Evolutionary conservation across 225 moss, liverwort and hornwort species (phyloP).

Genomic region (Anthoceros angustus): DNA sequence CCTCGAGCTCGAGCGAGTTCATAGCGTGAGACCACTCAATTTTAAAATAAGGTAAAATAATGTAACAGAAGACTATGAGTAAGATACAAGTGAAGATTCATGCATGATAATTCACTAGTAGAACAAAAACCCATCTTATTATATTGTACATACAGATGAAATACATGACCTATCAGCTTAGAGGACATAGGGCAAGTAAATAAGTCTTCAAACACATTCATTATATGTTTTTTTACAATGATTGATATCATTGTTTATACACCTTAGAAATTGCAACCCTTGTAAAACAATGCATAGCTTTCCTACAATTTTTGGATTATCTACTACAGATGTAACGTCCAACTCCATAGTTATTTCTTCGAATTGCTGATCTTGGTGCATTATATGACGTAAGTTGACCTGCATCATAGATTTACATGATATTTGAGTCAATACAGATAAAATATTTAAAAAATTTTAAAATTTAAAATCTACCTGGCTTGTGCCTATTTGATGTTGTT

Average conservation of each 20-base stretch:
- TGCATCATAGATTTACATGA: not conserved
- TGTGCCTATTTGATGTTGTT: not conserved
- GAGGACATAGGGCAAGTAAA: no score
- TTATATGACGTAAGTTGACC: not conserved
- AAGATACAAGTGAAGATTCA: no score
- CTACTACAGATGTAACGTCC: not conserved
- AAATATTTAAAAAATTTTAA: no score
- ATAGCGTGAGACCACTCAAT: no score
- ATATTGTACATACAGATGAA: no score
- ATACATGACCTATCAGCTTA: no score
- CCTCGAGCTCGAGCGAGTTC: no score
- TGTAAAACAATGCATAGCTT: not conserved
- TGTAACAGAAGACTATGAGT: no score
- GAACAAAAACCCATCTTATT: no score
- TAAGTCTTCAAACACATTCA: not conserved
- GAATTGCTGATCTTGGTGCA: not conserved
- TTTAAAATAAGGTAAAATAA: no score
- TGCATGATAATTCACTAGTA: no score
- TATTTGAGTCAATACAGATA: not conserved
- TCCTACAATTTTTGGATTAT: not conserved
- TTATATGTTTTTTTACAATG: not conserved
- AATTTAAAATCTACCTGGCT: not conserved
- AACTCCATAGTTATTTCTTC: not conserved
- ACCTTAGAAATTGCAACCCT: not conserved
- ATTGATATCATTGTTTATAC: not conserved